phyloP scores from a whole-genome alignment of 257 asterid species.

The Plantago elongata region DNA sequence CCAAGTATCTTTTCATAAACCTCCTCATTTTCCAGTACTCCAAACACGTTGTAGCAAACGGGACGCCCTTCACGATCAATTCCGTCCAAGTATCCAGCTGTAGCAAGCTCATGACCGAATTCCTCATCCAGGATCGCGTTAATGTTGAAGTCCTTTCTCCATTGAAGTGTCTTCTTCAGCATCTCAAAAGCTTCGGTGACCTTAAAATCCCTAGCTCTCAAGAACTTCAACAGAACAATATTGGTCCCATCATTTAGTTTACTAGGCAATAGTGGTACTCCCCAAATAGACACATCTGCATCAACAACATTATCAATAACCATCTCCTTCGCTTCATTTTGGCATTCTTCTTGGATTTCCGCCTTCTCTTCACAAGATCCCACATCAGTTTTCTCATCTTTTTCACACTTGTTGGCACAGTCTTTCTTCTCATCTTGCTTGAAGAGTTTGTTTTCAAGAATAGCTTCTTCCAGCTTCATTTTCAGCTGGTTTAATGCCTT shows the following conservation, averaged over 20 bases:
- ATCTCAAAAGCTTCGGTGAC: constrained; percentile 45
- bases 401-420: constrained; percentile 12
- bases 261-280: constrained; percentile 63
- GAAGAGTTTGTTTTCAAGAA: constrained; percentile 43
- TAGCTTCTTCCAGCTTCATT: constrained; percentile 59
- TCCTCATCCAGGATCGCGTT: constrained; percentile 42
- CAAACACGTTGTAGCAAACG: constrained; percentile 58
- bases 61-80: constrained; percentile 51
- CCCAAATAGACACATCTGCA: constrained; percentile 28
- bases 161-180: constrained; percentile 42
- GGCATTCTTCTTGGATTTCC: constrained; percentile 16
- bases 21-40: constrained; percentile 40
- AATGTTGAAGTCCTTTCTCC: constrained; percentile 42
- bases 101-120: constrained; percentile 37
- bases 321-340: no score
- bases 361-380: background rate
- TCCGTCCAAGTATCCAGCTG: constrained; percentile 37
- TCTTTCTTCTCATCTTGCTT: constrained; percentile 13
- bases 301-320: background rate
- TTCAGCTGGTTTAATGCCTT: constrained; percentile 57
- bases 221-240: constrained; percentile 41
- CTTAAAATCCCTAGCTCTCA: constrained; percentile 46
- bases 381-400: constrained; percentile 18
- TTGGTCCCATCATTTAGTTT: constrained; percentile 39
- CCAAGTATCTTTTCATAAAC: constrained; percentile 41